A percentile compares a stretch with the other conserved stretches of the same genome.
These are phyloP conservation scores for carrot (Daucus carota) DNA, from an alignment of 129 eudicot genomes.

Conservation along the genomic window DNA sequence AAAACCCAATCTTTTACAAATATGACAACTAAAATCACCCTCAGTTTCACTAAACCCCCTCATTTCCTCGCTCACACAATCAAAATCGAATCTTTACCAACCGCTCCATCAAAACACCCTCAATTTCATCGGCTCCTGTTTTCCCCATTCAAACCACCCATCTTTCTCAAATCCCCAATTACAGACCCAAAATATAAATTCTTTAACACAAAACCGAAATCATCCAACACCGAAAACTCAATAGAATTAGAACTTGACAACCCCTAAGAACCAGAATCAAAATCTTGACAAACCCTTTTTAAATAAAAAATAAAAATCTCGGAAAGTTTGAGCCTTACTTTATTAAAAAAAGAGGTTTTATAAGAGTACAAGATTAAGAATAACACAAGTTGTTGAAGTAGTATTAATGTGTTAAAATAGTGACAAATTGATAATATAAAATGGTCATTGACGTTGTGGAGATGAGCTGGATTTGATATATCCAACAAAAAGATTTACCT, in stretches of 20 bases:
- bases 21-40: no score
- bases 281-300: no score
- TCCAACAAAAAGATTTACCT: neutral
- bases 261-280: no score
- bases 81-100: slow-evolving; percentile 1
- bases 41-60: no score
- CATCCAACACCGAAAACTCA: neutral
- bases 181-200: neutral
- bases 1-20: no score
- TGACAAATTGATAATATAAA: neutral
- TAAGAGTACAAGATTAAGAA: neutral
- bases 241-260: no score
- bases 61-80: no score
- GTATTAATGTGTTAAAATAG: neutral
- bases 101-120: neutral
- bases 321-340: no score
- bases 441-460: slow-evolving; percentile 9
- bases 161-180: neutral
- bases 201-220: neutral
- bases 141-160: neutral
- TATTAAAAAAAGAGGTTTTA: neutral
- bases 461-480: slow-evolving; percentile 4
- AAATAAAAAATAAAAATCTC: no score
- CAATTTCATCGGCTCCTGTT: slow-evolving; percentile 6
- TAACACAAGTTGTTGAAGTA: neutral